Evolutionary conservation across 2,329 filamentous ascomycete genomes (phyloP).

Genomic region (Drechslerella coelobrocha): DNA sequence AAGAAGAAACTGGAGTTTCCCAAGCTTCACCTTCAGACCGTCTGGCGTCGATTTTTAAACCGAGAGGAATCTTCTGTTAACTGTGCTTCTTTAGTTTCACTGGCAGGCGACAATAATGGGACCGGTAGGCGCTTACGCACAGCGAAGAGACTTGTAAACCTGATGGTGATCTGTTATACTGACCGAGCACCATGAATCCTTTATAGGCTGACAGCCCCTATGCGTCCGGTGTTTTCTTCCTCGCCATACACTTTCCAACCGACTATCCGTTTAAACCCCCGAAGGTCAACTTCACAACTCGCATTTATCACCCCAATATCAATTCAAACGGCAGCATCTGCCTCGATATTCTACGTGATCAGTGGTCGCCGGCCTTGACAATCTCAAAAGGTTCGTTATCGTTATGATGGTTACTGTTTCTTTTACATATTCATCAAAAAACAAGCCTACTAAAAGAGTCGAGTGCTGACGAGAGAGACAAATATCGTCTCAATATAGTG

Average conservation of each 20-base stretch:
- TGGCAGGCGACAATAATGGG: slow-evolving; percentile 99
- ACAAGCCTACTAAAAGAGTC: not conserved
- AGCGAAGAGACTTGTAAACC: slow-evolving; percentile 59
- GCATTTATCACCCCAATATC: slow-evolving; percentile 99
- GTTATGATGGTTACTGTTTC: not conserved
- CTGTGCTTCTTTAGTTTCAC: slow-evolving; percentile 75
- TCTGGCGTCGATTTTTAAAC: too few species aligned
- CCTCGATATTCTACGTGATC: slow-evolving; percentile 95
- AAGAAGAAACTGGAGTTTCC: not conserved
- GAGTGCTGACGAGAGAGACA: slow-evolving; percentile 3
- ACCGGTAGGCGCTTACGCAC: slow-evolving; percentile 68
- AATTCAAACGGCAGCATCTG: slow-evolving; percentile 99
- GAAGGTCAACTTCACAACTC: slow-evolving; percentile 99
- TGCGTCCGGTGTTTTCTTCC: slow-evolving; percentile 97
- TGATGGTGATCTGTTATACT: slow-evolving; percentile 16
- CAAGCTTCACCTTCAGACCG: not conserved
- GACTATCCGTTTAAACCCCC: slow-evolving; percentile 99
- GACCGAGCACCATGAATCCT: slow-evolving; percentile 55
- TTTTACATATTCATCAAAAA: slow-evolving; percentile 14
- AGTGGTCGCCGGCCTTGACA: slow-evolving; percentile 98
- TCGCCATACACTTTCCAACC: slow-evolving; percentile 98
- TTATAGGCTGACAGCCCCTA: slow-evolving; percentile 92
- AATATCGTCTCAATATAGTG: slow-evolving; percentile 64
- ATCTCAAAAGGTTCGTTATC: slow-evolving; percentile 85
- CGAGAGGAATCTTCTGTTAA: slow-evolving; percentile 53